These are phyloP conservation scores for Mrakia gelida DNA, from an alignment of 768 basidiomycete genomes.

Conservation along the genomic window DNA sequence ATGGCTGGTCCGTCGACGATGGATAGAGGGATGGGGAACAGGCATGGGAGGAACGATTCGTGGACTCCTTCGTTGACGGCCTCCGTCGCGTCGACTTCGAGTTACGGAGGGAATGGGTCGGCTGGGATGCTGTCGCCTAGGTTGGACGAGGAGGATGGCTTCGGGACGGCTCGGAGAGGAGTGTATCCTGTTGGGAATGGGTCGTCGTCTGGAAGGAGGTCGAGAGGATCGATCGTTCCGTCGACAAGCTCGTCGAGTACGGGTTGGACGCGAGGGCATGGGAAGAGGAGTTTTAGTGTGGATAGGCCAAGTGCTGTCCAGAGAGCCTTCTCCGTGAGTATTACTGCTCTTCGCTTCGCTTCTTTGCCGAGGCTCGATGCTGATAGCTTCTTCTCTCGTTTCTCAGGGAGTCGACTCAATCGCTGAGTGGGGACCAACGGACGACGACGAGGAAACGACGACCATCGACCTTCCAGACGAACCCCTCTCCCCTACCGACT, in stretches of 20 bases:
- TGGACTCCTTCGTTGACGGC: conserved; percentile 33
- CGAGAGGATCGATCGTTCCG: conserved; percentile 10
- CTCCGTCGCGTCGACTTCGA: conserved; percentile 28
- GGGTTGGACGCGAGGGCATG: conserved; percentile 26
- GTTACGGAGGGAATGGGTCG: conserved; percentile 16
- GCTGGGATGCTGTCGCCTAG: conserved; percentile 16
- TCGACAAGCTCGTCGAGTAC: neutral
- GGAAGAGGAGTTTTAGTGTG: conserved; percentile 36
- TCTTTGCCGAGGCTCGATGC: neutral
- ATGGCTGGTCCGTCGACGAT: neutral
- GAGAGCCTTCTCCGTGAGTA: conserved; percentile 30
- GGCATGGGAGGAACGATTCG: conserved; percentile 32
- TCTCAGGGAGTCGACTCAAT: conserved; percentile 40
- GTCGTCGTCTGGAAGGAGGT: neutral
- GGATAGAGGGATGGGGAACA: neutral
- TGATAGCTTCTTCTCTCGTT: neutral
- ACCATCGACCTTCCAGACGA: conserved; percentile 26
- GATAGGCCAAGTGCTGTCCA: conserved; percentile 32
- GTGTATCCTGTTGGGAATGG: conserved; percentile 10
- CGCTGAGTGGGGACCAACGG: conserved; percentile 37
- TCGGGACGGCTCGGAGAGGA: neutral
- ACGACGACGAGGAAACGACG: conserved; percentile 17
- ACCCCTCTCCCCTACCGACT: conserved; percentile 38
- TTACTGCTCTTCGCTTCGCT: neutral
- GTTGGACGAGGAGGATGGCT: conserved; percentile 13